phyloP scores from a whole-genome alignment of 1,139 yeast genomes.

The Suhomyces coccinellae region DNA sequence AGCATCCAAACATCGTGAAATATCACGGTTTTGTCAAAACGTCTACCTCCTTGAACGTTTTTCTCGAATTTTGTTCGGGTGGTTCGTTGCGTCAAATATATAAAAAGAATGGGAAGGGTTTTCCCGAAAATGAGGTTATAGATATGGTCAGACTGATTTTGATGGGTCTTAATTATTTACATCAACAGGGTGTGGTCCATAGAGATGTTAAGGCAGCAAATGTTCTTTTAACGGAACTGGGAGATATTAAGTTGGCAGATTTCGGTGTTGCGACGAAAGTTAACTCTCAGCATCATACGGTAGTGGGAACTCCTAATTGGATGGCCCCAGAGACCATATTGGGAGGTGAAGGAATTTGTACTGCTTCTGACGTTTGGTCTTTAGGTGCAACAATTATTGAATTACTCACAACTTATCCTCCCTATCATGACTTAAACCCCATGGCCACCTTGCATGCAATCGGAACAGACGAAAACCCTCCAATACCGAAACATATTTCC shows the following conservation, averaged over 20 bases:
- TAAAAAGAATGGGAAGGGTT: constrained; percentile 50
- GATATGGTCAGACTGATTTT: constrained; percentile 69
- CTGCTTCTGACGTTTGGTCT: constrained; percentile 92
- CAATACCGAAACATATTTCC: constrained; percentile 65
- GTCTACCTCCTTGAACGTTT: constrained; percentile 63
- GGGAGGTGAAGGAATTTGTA: constrained; percentile 80
- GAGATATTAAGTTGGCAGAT: constrained; percentile 70
- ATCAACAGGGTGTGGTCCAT: constrained; percentile 72
- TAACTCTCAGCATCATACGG: constrained; percentile 41
- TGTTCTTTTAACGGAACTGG: constrained; percentile 59
- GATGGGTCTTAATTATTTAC: constrained; percentile 68
- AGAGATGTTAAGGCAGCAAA: constrained; percentile 82
- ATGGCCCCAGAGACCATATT: constrained; percentile 82
- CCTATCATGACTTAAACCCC: constrained; percentile 76
- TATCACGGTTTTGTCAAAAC: constrained; percentile 86
- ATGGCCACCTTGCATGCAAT: constrained; percentile 93
- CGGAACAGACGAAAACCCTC: constrained; percentile 81
- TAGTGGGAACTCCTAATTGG: constrained; percentile 79
- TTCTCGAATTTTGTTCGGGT: constrained; percentile 74
- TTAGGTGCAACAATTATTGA: constrained; percentile 93
- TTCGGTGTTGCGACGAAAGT: constrained; percentile 74
- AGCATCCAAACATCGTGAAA: constrained; percentile 84
- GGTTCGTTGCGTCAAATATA: constrained; percentile 80
- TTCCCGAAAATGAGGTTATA: constrained; percentile 63
- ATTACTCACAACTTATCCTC: constrained; percentile 82